Percentiles rank a stretch among this genome's conserved stretches.
Conservation (phyloP, 2,329 filamentous ascomycete species). For the Calonectria hongkongensis region DNA sequence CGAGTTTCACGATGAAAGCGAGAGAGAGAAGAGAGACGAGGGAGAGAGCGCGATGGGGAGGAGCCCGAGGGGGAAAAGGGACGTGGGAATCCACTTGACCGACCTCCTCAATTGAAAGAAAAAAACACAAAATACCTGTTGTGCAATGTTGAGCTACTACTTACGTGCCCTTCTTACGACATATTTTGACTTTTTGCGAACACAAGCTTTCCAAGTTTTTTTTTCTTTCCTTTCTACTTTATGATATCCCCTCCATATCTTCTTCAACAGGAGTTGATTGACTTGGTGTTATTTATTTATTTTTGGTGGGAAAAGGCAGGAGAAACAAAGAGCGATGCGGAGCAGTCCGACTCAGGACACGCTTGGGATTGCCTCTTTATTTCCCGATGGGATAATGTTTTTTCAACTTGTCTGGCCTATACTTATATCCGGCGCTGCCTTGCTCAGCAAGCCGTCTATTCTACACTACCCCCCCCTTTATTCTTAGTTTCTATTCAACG, state of each 20-base stretch:
- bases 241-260: constrained; percentile 18
- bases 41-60: constrained; percentile 24
- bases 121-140: constrained; percentile 39
- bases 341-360: constrained; percentile 38
- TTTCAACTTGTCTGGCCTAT: constrained; percentile 45
- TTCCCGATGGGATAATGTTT: constrained; percentile 15
- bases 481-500: constrained; percentile 55
- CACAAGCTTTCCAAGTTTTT: constrained; percentile 34
- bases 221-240: constrained; percentile 28
- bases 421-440: constrained; percentile 29
- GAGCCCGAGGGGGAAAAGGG: constrained; percentile 27
- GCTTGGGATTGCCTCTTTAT: constrained; percentile 43
- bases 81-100: neutral
- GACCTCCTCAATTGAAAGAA: neutral
- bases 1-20: constrained; percentile 57
- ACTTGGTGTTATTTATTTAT: constrained; percentile 49
- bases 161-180: constrained; percentile 52
- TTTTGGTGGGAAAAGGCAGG: constrained; percentile 21
- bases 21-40: constrained; percentile 45
- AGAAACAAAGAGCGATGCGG: constrained; percentile 39
- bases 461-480: constrained; percentile 37
- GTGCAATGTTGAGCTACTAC: constrained; percentile 51
- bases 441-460: constrained; percentile 24
- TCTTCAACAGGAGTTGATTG: constrained; percentile 53
- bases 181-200: constrained; percentile 45